These are phyloP conservation scores for Populus euphratica DNA, from an alignment of 345 rosid genomes.

Conservation along the genomic window DNA sequence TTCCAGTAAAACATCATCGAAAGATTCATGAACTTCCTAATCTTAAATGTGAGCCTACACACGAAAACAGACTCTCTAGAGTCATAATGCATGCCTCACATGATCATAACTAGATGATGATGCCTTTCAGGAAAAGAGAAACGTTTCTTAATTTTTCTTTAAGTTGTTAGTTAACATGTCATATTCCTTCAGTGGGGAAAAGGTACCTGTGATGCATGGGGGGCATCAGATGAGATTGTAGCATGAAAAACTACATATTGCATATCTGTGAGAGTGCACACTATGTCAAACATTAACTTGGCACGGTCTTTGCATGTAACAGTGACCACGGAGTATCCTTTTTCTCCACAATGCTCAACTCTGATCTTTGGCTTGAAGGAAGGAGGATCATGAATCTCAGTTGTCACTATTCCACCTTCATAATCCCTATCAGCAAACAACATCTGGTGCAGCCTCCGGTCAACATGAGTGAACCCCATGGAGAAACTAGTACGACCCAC, in stretches of 20 bases:
- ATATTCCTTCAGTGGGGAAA: neutral
- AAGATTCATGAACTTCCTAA: neutral
- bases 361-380: constrained; percentile 51
- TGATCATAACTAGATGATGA: neutral
- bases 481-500: constrained; percentile 66
- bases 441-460: constrained; percentile 91
- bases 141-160: neutral
- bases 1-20: neutral
- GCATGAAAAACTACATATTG: constrained; percentile 96
- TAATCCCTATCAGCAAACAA: constrained; percentile 90
- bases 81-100: neutral
- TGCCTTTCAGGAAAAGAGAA: neutral
- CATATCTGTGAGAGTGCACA: constrained; percentile 96
- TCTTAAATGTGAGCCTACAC: neutral
- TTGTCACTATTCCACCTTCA: constrained; percentile 45
- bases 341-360: constrained; percentile 67
- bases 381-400: constrained; percentile 39
- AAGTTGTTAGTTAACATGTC: neutral
- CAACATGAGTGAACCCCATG: constrained; percentile 81
- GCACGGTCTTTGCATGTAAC: constrained; percentile 81
- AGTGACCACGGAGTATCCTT: constrained; percentile 73
- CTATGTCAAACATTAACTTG: constrained; percentile 84
- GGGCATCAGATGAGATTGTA: constrained; percentile 63
- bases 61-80: neutral
- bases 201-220: constrained; percentile 66